A percentile compares a stretch with the other conserved stretches of the same genome.
These are phyloP conservation scores for Polygonum aviculare DNA, from an alignment of 148 eudicot species.

Conservation along the genomic window DNA sequence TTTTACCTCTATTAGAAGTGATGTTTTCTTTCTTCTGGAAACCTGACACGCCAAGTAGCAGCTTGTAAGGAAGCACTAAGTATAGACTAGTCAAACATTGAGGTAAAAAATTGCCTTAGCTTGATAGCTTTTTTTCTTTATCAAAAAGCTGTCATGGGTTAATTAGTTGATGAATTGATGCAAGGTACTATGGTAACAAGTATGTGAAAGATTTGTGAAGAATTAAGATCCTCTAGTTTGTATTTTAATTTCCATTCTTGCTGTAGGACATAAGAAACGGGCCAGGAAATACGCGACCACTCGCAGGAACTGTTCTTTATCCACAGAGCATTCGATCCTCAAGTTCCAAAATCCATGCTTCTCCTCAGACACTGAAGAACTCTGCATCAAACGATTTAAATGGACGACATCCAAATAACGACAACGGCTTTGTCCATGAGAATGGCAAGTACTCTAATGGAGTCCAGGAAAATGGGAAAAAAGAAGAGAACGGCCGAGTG, in stretches of 20 bases:
- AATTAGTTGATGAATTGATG: not conserved
- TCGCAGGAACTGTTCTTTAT: constrained; percentile 67
- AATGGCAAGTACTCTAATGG: constrained; percentile 34
- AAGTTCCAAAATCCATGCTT: constrained; percentile 40
- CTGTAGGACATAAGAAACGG: constrained; percentile 75
- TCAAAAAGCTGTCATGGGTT: not conserved
- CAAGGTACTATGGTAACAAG: not conserved
- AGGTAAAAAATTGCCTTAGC: not conserved
- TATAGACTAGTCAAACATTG: not conserved
- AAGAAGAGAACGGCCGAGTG: constrained; percentile 46
- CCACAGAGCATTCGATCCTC: constrained; percentile 87
- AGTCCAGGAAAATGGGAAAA: constrained; percentile 38
- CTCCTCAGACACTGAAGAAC: constrained; percentile 33
- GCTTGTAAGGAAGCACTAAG: not conserved
- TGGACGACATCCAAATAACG: constrained; percentile 32
- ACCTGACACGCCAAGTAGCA: not conserved
- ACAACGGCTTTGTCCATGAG: constrained; percentile 32
- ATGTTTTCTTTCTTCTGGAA: not conserved
- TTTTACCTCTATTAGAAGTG: not conserved
- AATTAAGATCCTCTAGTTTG: not conserved
- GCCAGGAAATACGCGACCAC: constrained; percentile 51
- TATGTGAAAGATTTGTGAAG: not conserved
- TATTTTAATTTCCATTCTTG: not conserved
- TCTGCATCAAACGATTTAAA: constrained; percentile 41
- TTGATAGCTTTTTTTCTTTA: not conserved